These are phyloP conservation scores for Angophora floribunda DNA, from an alignment of 345 rosid genomes.

Conservation along the genomic window DNA sequence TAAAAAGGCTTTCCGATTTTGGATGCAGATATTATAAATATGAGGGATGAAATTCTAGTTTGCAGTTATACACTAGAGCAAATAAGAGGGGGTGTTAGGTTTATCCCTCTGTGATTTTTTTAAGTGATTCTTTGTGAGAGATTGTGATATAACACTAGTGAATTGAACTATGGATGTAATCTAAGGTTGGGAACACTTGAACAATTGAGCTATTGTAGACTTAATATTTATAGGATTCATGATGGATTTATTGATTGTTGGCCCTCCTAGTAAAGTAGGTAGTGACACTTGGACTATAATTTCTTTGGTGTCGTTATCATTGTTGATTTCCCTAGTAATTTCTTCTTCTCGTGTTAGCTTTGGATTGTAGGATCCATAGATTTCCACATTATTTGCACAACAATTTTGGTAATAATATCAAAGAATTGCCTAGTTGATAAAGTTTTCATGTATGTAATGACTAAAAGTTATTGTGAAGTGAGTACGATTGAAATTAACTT, in stretches of 20 bases:
- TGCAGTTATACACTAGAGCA: not conserved
- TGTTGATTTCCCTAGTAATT: not conserved
- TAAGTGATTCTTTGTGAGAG: not conserved
- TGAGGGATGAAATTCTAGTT: accelerated
- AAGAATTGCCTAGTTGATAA: not conserved
- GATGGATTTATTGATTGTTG: not conserved
- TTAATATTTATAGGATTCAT: too few relatives aligned
- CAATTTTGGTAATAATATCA: accelerated
- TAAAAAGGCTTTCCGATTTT: not conserved
- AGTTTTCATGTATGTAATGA: too few relatives aligned
- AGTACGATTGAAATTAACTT: not conserved
- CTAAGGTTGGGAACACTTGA: not conserved
- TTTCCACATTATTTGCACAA: not conserved
- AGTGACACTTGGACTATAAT: accelerated
- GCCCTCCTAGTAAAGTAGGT: not conserved
- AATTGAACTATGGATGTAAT: accelerated
- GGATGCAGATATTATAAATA: not conserved
- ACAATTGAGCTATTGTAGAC: not conserved
- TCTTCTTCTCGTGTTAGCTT: not conserved
- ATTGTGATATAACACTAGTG: not conserved
- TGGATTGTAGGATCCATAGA: accelerated
- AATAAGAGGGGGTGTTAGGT: too few relatives aligned
- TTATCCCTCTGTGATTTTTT: accelerated
- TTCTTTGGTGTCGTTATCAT: accelerated
- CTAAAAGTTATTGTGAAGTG: not conserved